Base-by-base conservation (phyloP, 2,329 filamentous ascomycete species). In the Lasiodiplodia sp. region DNA sequence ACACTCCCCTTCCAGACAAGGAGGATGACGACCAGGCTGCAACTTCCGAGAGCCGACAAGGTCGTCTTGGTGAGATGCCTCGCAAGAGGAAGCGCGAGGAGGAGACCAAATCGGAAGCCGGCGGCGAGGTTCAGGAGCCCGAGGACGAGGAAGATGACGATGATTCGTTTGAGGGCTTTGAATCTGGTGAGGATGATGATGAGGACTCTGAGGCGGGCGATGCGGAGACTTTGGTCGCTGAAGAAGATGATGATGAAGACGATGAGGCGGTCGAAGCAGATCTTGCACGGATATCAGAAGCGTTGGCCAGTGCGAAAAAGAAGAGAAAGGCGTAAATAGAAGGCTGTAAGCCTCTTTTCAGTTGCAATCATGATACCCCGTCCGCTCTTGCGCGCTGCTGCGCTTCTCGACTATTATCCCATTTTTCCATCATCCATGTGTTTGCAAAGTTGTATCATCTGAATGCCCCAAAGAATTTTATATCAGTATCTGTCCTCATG, bases 61-160 rank as follows among this genome's bases (percentile, higher is more conserved):
- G 94, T 14, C 87, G 89, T 72, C 83, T 97, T 0, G 94, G 94
- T 21, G 93, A 97, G 80, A 97, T 97, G 90, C 60, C 67, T 16
- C 82, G 83, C 69, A 88, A 88, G 52, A 92, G 96, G 82, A 91
- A 95, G 75, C 90, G 82, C 5, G 78, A 78, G 18, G 80, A 79
- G 52, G 78, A 72, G 16, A 72, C 73, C 8, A 57, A 64, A 31
- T 23, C 66, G 89, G 28, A 78, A 78, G 5, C 83, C 83, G 21
- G 83, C 79, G 21, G 79, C 82, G 75, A 74, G 16, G 76, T 79
- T 34, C 77, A 78, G 37, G 78, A 76, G 2, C 72, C 72, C 14
- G 77, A 75, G 5, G 67, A 77, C 49, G 74, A 75, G 3, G 72
- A 72, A 5, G 72, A 71, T 4, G 69, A 70, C 23, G 70, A 70